Evolutionary conservation across 805 yeast genomes (phyloP).

Genomic region (Brettanomyces sp.): DNA sequence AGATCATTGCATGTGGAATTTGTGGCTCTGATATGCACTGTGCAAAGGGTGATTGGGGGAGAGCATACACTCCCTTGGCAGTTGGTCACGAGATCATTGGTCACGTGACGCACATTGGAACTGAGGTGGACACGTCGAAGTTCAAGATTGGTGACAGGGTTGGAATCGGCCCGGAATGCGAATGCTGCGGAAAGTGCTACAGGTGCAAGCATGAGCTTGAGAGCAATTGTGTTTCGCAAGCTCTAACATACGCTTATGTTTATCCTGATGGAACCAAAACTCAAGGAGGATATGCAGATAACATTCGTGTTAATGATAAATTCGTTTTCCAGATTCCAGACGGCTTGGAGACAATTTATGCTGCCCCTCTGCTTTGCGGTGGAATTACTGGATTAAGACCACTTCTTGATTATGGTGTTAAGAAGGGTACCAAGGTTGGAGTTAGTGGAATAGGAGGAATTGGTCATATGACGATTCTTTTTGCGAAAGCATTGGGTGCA

Average conservation of each 20-base stretch:
- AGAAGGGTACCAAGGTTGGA: conserved; percentile 42
- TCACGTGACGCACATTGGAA: conserved; percentile 30
- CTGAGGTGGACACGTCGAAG: conserved; percentile 19
- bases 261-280: conserved; percentile 36
- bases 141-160: conserved; percentile 40
- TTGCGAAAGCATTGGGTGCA: conserved; percentile 54
- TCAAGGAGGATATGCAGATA: conserved; percentile 44
- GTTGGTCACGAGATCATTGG: conserved; percentile 44
- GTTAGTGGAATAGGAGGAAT: conserved; percentile 39
- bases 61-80: conserved; percentile 10
- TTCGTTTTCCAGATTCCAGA: conserved; percentile 44
- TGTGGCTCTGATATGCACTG: conserved; percentile 46
- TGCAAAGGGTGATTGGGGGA: conserved; percentile 23
- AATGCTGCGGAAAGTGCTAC: conserved; percentile 30
- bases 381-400: conserved; percentile 49
- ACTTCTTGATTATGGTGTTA: conserved; percentile 30
- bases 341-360: conserved; percentile 28
- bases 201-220: conserved; percentile 30
- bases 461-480: conserved; percentile 38
- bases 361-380: conserved; percentile 50
- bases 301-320: conserved; percentile 32
- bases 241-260: conserved; percentile 41
- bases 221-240: conserved; percentile 39
- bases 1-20: conserved; percentile 38
- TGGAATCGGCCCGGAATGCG: conserved; percentile 40